phyloP scores from a whole-genome alignment of 495 filamentous ascomycete species.

The Coniosporium apollinis region DNA sequence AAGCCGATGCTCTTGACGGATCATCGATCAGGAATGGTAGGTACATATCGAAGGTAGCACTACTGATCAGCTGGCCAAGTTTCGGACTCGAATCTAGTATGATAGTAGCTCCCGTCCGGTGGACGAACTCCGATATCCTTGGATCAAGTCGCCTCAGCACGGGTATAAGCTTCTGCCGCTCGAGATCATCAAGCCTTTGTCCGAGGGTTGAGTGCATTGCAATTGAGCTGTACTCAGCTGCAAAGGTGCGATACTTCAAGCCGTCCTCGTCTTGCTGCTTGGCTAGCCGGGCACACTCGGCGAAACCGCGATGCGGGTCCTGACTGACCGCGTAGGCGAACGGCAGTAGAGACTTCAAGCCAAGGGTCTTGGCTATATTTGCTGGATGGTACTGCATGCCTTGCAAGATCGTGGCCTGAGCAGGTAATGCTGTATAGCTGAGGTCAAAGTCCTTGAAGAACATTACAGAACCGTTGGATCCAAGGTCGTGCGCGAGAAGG shows the following conservation, averaged over 20 bases:
- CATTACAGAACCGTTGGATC: slow-evolving; percentile 35
- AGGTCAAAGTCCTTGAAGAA: slow-evolving; percentile 30
- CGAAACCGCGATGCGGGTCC: not conserved
- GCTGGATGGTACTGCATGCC: slow-evolving; percentile 12
- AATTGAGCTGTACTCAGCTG: not conserved
- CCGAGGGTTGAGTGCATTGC: slow-evolving; percentile 15
- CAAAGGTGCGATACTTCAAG: not conserved
- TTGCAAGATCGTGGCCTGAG: slow-evolving; percentile 15
- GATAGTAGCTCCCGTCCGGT: slow-evolving; percentile 24
- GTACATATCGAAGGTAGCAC: slow-evolving; percentile 28
- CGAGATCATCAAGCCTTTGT: not conserved
- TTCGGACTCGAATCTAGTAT: not conserved
- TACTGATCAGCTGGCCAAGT: slow-evolving; percentile 11
- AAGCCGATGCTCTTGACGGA: slow-evolving; percentile 41
- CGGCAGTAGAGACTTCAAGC: not conserved
- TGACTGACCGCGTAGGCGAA: slow-evolving; percentile 3
- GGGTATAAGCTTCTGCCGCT: slow-evolving; percentile 24
- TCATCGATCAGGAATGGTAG: slow-evolving; percentile 43
- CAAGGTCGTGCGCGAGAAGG: slow-evolving; percentile 51
- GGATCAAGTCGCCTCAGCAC: slow-evolving; percentile 32
- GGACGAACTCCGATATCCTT: slow-evolving; percentile 28
- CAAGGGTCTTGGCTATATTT: slow-evolving; percentile 1
- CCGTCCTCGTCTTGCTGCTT: not conserved
- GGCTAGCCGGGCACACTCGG: not conserved
- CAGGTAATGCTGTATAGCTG: not conserved